These are phyloP conservation scores for Penicillium olsonii DNA, from an alignment of 2,329 filamentous ascomycete species.

Conservation along the genomic window DNA sequence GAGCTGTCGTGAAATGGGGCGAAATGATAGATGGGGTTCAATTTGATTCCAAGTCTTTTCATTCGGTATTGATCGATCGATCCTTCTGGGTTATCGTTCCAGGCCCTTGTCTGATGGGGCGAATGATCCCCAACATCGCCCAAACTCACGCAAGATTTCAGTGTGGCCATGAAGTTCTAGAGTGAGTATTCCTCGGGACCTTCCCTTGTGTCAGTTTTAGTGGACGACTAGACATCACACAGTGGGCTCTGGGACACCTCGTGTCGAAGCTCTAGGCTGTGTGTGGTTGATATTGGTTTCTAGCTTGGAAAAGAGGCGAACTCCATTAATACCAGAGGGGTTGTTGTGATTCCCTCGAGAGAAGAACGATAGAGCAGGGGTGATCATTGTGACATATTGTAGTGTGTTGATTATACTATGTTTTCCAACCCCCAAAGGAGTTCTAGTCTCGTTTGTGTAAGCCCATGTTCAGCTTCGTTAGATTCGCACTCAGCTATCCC, in stretches of 20 bases:
- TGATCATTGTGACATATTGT: neutral
- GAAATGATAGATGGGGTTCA: neutral
- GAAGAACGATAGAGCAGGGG: neutral
- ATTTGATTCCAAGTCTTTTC: neutral
- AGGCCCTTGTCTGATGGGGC: slow-evolving; percentile 18
- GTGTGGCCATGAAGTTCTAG: too few relatives aligned
- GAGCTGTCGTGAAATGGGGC: slow-evolving; percentile 14
- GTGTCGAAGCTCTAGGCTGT: too few relatives aligned
- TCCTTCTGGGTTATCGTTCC: slow-evolving; percentile 6
- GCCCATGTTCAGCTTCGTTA: neutral
- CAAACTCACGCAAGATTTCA: too few relatives aligned
- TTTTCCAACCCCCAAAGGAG: slow-evolving; percentile 16
- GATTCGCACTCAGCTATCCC: slow-evolving; percentile 48
- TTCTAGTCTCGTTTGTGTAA: slow-evolving; percentile 1
- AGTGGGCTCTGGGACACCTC: too few relatives aligned
- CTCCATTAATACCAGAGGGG: too few relatives aligned
- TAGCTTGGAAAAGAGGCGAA: too few relatives aligned
- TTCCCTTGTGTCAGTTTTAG: too few relatives aligned
- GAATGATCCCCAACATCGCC: too few relatives aligned
- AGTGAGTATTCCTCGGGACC: too few relatives aligned
- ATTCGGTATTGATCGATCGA: slow-evolving; percentile 2
- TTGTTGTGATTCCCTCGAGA: neutral
- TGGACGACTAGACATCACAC: too few relatives aligned
- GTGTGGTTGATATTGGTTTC: too few relatives aligned
- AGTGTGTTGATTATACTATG: slow-evolving; percentile 22